Evolutionary conservation across 2,329 filamentous ascomycete genomes (phyloP).

Genomic region (Trichoderma sp.): DNA sequence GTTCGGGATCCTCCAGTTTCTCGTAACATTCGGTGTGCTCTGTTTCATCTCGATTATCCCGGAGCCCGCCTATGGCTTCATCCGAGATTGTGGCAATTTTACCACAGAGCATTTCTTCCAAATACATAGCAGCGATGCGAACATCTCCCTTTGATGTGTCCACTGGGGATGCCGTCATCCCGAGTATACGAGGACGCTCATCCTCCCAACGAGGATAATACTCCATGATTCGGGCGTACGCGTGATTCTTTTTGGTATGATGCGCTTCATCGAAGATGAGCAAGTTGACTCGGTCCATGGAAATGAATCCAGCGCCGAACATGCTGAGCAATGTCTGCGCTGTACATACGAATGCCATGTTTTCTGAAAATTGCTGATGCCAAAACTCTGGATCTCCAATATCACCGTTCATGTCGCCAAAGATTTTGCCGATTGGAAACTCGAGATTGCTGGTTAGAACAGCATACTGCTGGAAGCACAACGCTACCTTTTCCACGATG

Average conservation of each 20-base stretch:
- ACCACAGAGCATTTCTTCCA: slow-evolving; percentile 77
- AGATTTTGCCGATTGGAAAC: slow-evolving; percentile 71
- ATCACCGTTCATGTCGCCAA: slow-evolving; percentile 64
- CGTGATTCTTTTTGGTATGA: slow-evolving; percentile 90
- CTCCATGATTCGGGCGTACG: slow-evolving; percentile 87
- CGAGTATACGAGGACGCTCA: slow-evolving; percentile 75
- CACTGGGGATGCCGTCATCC: slow-evolving; percentile 96
- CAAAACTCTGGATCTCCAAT: slow-evolving; percentile 49
- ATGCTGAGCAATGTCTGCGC: slow-evolving; percentile 82
- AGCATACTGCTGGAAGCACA: slow-evolving; percentile 86
- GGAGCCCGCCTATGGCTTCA: slow-evolving; percentile 35
- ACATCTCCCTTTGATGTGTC: slow-evolving; percentile 75
- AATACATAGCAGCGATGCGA: slow-evolving; percentile 65
- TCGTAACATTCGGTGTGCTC: slow-evolving; percentile 41
- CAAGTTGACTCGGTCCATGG: slow-evolving; percentile 81
- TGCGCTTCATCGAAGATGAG: slow-evolving; percentile 96
- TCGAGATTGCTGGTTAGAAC: slow-evolving; percentile 82
- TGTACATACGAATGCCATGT: slow-evolving; percentile 90
- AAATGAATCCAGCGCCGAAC: slow-evolving; percentile 75
- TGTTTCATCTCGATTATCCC: slow-evolving; percentile 53
- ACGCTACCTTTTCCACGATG: slow-evolving; percentile 82
- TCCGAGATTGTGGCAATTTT: slow-evolving; percentile 74
- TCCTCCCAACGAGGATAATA: slow-evolving; percentile 60
- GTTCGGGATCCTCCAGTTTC: slow-evolving; percentile 44
- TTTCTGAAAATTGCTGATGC: slow-evolving; percentile 56